These are phyloP conservation scores for Debaryomyces tyrocola DNA, from an alignment of 805 yeast genomes.

Conservation along the genomic window DNA sequence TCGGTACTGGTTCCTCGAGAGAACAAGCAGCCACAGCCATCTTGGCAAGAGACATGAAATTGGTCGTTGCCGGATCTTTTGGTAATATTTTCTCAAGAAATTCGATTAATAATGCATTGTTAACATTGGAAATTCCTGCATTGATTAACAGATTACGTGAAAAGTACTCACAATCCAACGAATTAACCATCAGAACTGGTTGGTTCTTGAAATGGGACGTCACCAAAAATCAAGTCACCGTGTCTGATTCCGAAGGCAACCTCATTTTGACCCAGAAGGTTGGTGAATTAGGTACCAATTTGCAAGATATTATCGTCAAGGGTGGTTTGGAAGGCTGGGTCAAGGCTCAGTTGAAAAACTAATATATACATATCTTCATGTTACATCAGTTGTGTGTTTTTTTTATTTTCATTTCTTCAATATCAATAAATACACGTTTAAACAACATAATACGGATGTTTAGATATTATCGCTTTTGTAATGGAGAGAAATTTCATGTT, in stretches of 20 bases:
- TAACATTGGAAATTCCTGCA: constrained; percentile 91
- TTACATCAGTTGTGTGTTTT: too few relatives aligned
- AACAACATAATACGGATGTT: too few relatives aligned
- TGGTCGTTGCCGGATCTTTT: constrained; percentile 95
- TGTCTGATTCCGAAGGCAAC: constrained; percentile 62
- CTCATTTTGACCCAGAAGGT: constrained; percentile 80
- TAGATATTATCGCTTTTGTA: too few relatives aligned
- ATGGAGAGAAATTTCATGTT: too few relatives aligned
- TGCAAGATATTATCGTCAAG: constrained; percentile 94
- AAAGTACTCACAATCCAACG: constrained; percentile 56
- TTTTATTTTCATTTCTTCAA: too few relatives aligned
- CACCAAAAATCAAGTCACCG: constrained; percentile 75
- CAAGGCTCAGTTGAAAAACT: constrained; percentile 55
- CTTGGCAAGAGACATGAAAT: constrained; percentile 86
- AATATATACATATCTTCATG: too few relatives aligned
- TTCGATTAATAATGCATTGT: constrained; percentile 91
- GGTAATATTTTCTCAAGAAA: constrained; percentile 96
- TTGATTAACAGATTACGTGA: constrained; percentile 76
- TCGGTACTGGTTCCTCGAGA: constrained; percentile 98
- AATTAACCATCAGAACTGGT: constrained; percentile 92
- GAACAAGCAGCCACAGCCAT: constrained; percentile 99
- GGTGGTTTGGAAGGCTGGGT: constrained; percentile 99
- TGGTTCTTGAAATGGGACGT: constrained; percentile 94
- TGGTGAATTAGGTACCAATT: constrained; percentile 91
- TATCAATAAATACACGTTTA: too few relatives aligned